Evolutionary conservation across 371 early-diverging fungal genomes (phyloP), one percentile per base, ranked within the genome.

Genomic region (Rhizopus delemar): DNA sequence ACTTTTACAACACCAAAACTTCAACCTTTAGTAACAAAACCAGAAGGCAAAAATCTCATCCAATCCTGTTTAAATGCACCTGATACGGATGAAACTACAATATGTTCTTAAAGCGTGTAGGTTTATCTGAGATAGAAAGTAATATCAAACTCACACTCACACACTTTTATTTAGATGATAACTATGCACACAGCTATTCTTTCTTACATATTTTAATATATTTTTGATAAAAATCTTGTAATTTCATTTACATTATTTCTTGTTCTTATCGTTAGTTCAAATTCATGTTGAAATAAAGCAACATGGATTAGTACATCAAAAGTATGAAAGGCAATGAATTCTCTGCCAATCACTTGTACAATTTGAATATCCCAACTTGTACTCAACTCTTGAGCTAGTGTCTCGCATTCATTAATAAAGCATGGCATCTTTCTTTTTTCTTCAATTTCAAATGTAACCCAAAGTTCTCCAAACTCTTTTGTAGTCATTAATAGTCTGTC

Each of bases 1-100:
- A 96, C 99, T 3, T 97, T 95, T 70, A 95, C 98, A 8, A 97
- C 98, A 5, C 92, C 93, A 31, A 97, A 95, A 71, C 80, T 98
- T 36, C 93, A 94, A 72, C 95, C 96, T 8, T 78, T 98, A 11
- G 93, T 98, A 31, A 90, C 93, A 31, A 88, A 93, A 71, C 84
- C 94, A 28, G 95, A 94, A 63, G 94, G 94, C 41, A 91, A 93
- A 68, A 89, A 89, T 64, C 74, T 96, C 32, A 98, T 98, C 57
- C 96, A 96, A 70, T 76, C 90, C 8, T 97, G 96, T 63, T 77
- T 97, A 46, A 95, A 94, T 62, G 82, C 87, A 29, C 86, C 89
- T n/a, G 93, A 91, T 62, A 73, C 74, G 53, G 73, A 93, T 94
- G 69, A 93, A 89, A 71, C 93, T 94, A 68, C 93, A 91, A 73